Base-by-base conservation (phyloP, 139 green algal genomes). In the Chlorella sp. region DNA sequence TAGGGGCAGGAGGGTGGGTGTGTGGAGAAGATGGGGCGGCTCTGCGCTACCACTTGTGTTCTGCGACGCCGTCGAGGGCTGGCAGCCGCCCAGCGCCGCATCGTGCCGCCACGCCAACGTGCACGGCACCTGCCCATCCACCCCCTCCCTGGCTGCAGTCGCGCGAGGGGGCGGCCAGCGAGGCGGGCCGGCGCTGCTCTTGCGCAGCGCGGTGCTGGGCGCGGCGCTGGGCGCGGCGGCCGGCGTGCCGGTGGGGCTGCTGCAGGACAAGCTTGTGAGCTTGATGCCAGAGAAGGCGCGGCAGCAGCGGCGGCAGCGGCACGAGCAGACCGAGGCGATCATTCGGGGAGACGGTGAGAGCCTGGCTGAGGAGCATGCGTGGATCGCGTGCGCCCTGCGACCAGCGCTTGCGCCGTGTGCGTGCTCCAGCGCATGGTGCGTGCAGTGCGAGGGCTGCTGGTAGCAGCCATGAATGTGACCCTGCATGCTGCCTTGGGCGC, bases 221-320 rank as follows among this genome's bases (percentile, higher is more conserved):
- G 59, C 67, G 11, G 73, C 68, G 23, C 45, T 88, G 38, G 83
- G 83, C 11, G 75, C 58, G 17, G 69, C 70, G 4, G 48, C 87
- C 40, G 83, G 79, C 19, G 46, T 81, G 1, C 53, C 83, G 21
- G 62, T 65, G 7, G 82, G 83, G 19, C 27, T 88, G 50, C 25
- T 84, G 53, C 76, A 87, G 61, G 65, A 79, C 73, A 63, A 58
- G 33, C 33, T 85, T 29, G 43, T 83, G 9, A n/a, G n/a, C 14
- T 27, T 68, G 48, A 31, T 82, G 46, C 77, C 77, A 0, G 58
- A 67, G 35, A 73, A 80, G 31, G 45, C 72, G 33, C 77, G 60
- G 31, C 25, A 41, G 21, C 42, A 23, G 27, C 43, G 68, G 35
- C 17, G n/a, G 53, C n/a, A 15, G 42, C 61, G 65, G 31, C 50